Conservation (phyloP, 2,329 filamentous ascomycete species). For the Apiospora malaysiana region DNA sequence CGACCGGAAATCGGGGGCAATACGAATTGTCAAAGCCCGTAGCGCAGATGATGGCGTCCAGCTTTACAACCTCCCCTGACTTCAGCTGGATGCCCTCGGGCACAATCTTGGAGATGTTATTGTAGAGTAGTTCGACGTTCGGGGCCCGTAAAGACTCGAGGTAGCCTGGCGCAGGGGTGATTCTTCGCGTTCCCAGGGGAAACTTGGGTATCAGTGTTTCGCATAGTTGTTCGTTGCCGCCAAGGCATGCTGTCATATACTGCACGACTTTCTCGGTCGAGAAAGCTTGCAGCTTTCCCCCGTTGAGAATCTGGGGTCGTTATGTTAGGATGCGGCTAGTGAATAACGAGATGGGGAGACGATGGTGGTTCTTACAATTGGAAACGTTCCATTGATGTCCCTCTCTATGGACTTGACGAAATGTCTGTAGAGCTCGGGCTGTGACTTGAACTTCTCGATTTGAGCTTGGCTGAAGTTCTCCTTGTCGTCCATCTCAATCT, state of each 20-base stretch:
- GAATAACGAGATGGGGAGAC: background rate
- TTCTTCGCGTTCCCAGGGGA: conserved; percentile 53
- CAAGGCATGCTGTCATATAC: conserved; percentile 55
- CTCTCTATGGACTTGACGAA: conserved; percentile 55
- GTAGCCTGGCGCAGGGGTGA: conserved; percentile 58
- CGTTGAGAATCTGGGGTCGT: conserved; percentile 43
- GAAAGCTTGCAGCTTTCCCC: conserved; percentile 48
- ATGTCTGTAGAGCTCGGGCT: conserved; percentile 51
- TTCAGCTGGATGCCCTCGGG: conserved; percentile 54
- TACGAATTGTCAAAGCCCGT: conserved; percentile 63
- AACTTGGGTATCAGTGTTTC: conserved; percentile 57
- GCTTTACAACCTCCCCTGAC: conserved; percentile 53
- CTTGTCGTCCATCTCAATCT: conserved; percentile 48
- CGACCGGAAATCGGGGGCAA: conserved; percentile 55
- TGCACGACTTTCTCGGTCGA: conserved; percentile 47
- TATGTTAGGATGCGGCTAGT: conserved; percentile 23
- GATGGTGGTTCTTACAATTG: conserved; percentile 41
- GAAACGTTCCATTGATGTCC: conserved; percentile 51
- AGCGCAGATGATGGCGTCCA: conserved; percentile 64
- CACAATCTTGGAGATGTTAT: conserved; percentile 52
- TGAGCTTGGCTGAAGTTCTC: conserved; percentile 51
- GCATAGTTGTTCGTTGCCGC: conserved; percentile 56
- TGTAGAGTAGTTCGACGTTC: conserved; percentile 55
- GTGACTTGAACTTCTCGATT: conserved; percentile 53
- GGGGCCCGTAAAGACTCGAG: conserved; percentile 51